Conservation (phyloP, 75 land plant genomes). For the Pinus albicaulis region DNA sequence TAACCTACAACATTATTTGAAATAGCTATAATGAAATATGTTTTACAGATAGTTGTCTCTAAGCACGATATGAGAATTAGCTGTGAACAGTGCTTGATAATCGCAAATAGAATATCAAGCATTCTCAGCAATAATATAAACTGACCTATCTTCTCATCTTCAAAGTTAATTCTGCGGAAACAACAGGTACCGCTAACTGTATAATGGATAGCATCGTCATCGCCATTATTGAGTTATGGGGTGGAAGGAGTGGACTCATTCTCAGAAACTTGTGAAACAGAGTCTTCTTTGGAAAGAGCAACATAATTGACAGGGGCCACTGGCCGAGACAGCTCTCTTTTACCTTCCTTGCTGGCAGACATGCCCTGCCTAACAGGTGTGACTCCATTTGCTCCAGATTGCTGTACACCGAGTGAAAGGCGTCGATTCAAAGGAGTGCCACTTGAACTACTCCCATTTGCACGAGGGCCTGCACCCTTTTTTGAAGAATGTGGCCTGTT, state of each 20-base stretch:
- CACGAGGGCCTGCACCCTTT: constrained; percentile 63
- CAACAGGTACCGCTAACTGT: not conserved
- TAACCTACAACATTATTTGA: constrained; percentile 4
- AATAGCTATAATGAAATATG: constrained; percentile 7
- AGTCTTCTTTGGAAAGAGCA: constrained; percentile 69
- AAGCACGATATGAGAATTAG: not conserved
- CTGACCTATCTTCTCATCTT: not conserved
- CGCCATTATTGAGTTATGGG: constrained; percentile 22
- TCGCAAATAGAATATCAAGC: not conserved
- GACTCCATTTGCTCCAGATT: constrained; percentile 38
- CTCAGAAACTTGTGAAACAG: constrained; percentile 46
- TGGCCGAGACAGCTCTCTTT: constrained; percentile 42
- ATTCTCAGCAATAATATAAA: not conserved
- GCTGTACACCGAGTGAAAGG: constrained; percentile 53
- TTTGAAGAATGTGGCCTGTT: constrained; percentile 51
- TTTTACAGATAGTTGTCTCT: constrained; percentile 1
- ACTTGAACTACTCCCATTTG: constrained; percentile 39
- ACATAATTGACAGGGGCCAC: constrained; percentile 71
- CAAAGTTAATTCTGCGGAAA: not conserved
- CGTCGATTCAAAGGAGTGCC: constrained; percentile 68
- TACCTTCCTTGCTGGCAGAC: constrained; percentile 60
- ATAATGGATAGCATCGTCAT: not conserved
- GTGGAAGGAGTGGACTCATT: constrained; percentile 50
- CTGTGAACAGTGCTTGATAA: not conserved
- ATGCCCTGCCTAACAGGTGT: constrained; percentile 33